These are phyloP conservation scores for Aquanectria penicillioides DNA, from an alignment of 2,329 filamentous ascomycete genomes.

Conservation along the genomic window DNA sequence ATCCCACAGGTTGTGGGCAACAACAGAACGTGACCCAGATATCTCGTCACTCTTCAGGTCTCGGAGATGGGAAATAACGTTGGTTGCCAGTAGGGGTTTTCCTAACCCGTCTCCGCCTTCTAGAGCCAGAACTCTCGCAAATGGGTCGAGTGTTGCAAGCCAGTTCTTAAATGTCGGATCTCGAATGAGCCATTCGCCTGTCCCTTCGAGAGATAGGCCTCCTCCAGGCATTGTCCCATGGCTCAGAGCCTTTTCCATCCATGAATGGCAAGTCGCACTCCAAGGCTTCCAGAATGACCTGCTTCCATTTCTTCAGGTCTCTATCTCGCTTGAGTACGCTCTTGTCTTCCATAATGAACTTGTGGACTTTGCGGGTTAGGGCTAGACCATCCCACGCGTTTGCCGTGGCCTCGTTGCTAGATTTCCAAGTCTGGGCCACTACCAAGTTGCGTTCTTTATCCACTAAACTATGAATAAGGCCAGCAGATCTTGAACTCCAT, in stretches of 20 bases:
- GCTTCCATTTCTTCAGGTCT: too few species aligned
- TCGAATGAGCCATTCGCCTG: not conserved
- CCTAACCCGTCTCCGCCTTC: too few species aligned
- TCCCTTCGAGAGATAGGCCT: not conserved
- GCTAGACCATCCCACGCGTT: not conserved
- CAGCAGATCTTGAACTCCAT: conserved; percentile 4
- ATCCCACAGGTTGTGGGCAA: too few species aligned
- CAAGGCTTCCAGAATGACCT: not conserved
- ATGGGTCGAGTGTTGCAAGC: not conserved
- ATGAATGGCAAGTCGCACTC: not conserved
- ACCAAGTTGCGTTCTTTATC: not conserved
- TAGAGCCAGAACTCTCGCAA: not conserved
- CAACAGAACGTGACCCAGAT: too few species aligned
- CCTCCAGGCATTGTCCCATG: too few species aligned
- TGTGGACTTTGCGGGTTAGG: too few species aligned
- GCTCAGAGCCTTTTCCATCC: too few species aligned
- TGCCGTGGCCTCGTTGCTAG: not conserved
- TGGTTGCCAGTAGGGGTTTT: too few species aligned
- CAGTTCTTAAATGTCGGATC: not conserved
- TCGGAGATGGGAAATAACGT: too few species aligned
- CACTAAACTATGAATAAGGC: not conserved
- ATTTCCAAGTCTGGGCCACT: conserved; percentile 2
- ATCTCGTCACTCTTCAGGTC: too few species aligned
- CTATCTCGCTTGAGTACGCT: too few species aligned
- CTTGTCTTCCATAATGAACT: too few species aligned